Evolutionary conservation across 257 asterid species (phyloP).

Genomic region (Solanum sejunctum): DNA sequence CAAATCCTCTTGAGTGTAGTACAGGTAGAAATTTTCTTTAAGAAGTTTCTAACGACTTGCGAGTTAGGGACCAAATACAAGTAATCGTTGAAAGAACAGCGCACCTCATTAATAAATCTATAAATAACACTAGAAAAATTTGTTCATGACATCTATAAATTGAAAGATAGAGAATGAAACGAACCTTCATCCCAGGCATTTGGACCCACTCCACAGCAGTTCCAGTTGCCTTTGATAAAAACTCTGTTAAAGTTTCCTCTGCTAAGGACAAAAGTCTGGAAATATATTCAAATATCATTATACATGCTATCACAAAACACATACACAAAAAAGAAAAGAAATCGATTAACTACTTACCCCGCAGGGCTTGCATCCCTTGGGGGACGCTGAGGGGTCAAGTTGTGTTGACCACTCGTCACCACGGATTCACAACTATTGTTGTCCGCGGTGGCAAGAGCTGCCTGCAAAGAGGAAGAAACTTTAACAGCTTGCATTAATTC

Average conservation of each 20-base stretch:
- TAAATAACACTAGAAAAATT: neutral
- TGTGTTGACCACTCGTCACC: conserved; percentile 94
- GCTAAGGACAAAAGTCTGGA: conserved; percentile 92
- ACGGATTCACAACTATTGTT: conserved; percentile 83
- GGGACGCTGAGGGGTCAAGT: conserved; percentile 81
- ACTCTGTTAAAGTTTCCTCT: conserved; percentile 99
- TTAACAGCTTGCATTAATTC: neutral
- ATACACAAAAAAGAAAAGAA: neutral
- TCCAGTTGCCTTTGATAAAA: conserved; percentile 99
- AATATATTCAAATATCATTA: conserved; percentile 10
- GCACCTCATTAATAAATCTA: neutral
- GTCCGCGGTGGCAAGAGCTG: conserved; percentile 74
- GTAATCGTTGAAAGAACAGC: neutral
- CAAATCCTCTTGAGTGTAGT: neutral
- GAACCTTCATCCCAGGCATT: conserved; percentile 99
- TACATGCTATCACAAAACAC: neutral
- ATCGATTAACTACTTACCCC: conserved; percentile 38
- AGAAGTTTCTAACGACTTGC: neutral
- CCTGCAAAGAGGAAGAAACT: conserved; percentile 16
- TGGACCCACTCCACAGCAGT: conserved; percentile 99
- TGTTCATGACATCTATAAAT: neutral
- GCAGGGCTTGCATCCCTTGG: conserved; percentile 99
- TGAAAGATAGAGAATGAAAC: neutral
- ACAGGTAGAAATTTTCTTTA: neutral
- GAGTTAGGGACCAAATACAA: neutral